Evolutionary conservation across 805 yeast genomes (phyloP).

Genomic region (Jamesozyma hellenica): DNA sequence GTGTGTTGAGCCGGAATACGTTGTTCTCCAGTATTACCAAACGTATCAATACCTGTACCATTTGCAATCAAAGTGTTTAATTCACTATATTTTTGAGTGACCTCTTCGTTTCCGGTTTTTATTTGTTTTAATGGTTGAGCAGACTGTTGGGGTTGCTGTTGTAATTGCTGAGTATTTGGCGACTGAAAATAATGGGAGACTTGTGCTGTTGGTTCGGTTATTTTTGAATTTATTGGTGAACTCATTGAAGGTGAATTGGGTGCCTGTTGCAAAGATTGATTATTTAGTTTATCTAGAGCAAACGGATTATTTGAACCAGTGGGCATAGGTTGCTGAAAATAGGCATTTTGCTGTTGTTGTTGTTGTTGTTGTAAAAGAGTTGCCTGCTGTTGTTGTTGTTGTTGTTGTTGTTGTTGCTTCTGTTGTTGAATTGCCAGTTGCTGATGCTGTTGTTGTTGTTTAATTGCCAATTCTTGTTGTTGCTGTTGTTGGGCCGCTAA

Average conservation of each 20-base stretch:
- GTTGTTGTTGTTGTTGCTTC: conserved; percentile 25
- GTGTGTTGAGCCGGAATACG: conserved; percentile 93
- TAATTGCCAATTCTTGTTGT: conserved; percentile 2
- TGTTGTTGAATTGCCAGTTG: conserved; percentile 32
- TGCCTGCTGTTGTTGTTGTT: conserved; percentile 17
- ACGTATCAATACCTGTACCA: conserved; percentile 91
- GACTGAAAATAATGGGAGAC: not conserved
- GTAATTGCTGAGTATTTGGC: not conserved
- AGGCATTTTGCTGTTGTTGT: conserved; percentile 22
- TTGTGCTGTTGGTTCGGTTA: conserved; percentile 2
- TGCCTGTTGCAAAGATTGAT: conserved; percentile 8
- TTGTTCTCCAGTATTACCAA: conserved; percentile 35
- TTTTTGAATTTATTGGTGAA: conserved; percentile 31
- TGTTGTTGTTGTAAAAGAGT: conserved; percentile 2
- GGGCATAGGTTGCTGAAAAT: conserved; percentile 41
- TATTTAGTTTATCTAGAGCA: conserved; percentile 30
- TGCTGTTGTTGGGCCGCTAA: conserved; percentile 8
- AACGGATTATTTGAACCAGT: conserved; percentile 78
- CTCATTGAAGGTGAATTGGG: conserved; percentile 59
- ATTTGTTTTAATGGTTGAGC: conserved; percentile 38
- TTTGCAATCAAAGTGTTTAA: conserved; percentile 69
- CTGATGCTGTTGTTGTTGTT: conserved; percentile 2
- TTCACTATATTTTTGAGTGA: conserved; percentile 54
- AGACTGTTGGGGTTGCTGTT: conserved; percentile 7
- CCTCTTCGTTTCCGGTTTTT: conserved; percentile 45